A percentile compares a stretch with the other conserved stretches of the same genome.
Evolutionary conservation across 2,329 filamentous ascomycete species (phyloP).

Genomic region (Aspergillus glaucus): DNA sequence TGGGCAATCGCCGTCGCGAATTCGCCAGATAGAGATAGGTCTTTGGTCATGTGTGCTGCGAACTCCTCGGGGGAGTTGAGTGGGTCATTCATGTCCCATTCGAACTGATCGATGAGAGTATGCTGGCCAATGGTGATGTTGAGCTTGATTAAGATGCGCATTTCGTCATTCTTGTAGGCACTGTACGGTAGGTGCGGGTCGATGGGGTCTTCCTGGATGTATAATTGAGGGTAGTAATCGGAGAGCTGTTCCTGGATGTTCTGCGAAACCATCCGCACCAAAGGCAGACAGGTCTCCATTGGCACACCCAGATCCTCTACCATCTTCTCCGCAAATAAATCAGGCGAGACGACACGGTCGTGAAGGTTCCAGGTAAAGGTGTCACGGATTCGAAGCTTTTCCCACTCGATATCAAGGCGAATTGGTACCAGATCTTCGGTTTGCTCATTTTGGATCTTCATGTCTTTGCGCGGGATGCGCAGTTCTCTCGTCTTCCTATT

Average conservation of each 20-base stretch:
- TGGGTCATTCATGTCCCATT: slow-evolving; percentile 98
- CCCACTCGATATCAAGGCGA: slow-evolving; percentile 86
- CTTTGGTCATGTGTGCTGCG: slow-evolving; percentile 77
- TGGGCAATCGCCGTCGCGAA: slow-evolving; percentile 97
- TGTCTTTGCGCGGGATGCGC: slow-evolving; percentile 70
- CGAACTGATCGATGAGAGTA: slow-evolving; percentile 92
- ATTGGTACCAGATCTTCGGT: slow-evolving; percentile 88
- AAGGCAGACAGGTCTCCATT: slow-evolving; percentile 52
- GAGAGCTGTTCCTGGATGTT: slow-evolving; percentile 80
- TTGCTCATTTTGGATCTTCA: slow-evolving; percentile 79
- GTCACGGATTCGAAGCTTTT: slow-evolving; percentile 90
- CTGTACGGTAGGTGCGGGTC: slow-evolving; percentile 85
- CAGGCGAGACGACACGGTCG: slow-evolving; percentile 72
- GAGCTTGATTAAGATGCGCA: slow-evolving; percentile 90
- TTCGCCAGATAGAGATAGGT: slow-evolving; percentile 86
- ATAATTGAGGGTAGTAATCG: slow-evolving; percentile 90
- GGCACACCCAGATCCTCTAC: slow-evolving; percentile 81
- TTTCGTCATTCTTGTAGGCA: slow-evolving; percentile 98
- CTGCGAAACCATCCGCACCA: slow-evolving; percentile 59
- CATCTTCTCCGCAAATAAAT: slow-evolving; percentile 80
- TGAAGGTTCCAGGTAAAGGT: slow-evolving; percentile 99
- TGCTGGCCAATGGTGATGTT: slow-evolving; percentile 96
- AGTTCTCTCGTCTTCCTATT: slow-evolving; percentile 67
- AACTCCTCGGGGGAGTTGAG: slow-evolving; percentile 93
- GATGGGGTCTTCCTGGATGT: slow-evolving; percentile 79